A percentile compares a stretch with the other conserved stretches of the same genome.
phyloP scores from a whole-genome alignment of 2,329 filamentous ascomycete genomes.

The Trichoderma sp. region DNA sequence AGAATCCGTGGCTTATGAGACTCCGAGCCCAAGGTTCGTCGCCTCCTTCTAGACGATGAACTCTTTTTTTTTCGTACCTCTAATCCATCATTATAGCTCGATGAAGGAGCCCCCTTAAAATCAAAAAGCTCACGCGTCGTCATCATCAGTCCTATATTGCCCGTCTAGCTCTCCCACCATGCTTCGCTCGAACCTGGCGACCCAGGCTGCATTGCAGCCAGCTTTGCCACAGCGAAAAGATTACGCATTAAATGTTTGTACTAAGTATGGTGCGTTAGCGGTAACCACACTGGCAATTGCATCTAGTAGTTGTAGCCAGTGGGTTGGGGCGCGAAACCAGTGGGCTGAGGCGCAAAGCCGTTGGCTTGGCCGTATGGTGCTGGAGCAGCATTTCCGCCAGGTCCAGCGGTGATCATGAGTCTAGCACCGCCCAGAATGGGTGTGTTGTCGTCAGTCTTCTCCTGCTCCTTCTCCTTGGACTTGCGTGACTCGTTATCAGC shows the following conservation, averaged over 20 bases:
- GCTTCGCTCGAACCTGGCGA: not conserved
- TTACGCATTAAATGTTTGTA: conserved; percentile 19
- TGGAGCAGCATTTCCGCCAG: conserved; percentile 63
- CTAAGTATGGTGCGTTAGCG: conserved; percentile 11
- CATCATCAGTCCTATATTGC: conserved; percentile 16
- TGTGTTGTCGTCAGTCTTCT: conserved; percentile 90
- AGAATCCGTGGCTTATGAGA: conserved; percentile 16
- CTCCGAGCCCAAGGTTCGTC: conserved; percentile 18
- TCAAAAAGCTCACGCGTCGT: conserved; percentile 15
- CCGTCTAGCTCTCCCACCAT: conserved; percentile 20
- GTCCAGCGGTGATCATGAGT: conserved; percentile 94
- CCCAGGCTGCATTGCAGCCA: conserved; percentile 8
- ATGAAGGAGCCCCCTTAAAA: conserved; percentile 9
- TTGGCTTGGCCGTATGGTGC: conserved; percentile 78
- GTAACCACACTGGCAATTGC: conserved; percentile 37
- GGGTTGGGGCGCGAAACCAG: conserved; percentile 86
- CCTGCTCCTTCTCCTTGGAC: conserved; percentile 67
- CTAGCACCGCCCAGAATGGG: conserved; percentile 88
- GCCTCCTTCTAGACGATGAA: conserved; percentile 21
- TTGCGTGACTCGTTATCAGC: conserved; percentile 97
- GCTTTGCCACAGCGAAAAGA: not conserved
- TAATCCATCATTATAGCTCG: conserved; percentile 18
- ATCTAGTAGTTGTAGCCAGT: conserved; percentile 73
- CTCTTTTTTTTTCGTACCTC: conserved; percentile 25
- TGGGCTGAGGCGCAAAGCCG: conserved; percentile 85